phyloP scores from a whole-genome alignment of 1,139 yeast genomes.

The Saccharomyces hybrid region DNA sequence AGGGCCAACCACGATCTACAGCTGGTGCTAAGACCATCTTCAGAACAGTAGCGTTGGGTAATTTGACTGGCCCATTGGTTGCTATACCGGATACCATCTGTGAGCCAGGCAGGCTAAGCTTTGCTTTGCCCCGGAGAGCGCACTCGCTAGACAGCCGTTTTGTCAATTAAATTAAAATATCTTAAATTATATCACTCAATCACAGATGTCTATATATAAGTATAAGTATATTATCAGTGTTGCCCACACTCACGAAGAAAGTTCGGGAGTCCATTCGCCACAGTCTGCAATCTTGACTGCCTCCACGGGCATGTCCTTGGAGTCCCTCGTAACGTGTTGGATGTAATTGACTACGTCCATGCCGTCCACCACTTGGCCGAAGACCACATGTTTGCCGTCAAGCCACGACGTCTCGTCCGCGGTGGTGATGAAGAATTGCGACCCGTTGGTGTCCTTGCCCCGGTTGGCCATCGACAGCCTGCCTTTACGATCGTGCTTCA shows the following conservation, averaged over 20 bases:
- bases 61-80: no score
- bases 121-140: no score
- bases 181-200: neutral
- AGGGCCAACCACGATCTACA: neutral
- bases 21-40: no score
- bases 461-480: slow-evolving; percentile 98
- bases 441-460: slow-evolving; percentile 99
- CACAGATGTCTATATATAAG: neutral
- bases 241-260: neutral
- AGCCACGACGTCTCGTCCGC: slow-evolving; percentile 85
- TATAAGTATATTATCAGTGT: no score
- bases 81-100: no score
- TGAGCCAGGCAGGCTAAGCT: no score
- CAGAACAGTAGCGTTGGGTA: no score
- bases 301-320: slow-evolving; percentile 43
- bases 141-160: neutral
- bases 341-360: slow-evolving; percentile 84
- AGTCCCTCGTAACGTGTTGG: slow-evolving; percentile 64
- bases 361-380: slow-evolving; percentile 94
- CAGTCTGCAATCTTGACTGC: slow-evolving; percentile 40
- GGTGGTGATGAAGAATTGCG: slow-evolving; percentile 98
- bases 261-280: slow-evolving; percentile 18
- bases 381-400: slow-evolving; percentile 98
- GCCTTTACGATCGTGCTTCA: slow-evolving; percentile 87
- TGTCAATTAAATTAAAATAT: neutral